Evolutionary conservation across 345 rosid genomes (phyloP).

Genomic region (Populus deltoides): DNA sequence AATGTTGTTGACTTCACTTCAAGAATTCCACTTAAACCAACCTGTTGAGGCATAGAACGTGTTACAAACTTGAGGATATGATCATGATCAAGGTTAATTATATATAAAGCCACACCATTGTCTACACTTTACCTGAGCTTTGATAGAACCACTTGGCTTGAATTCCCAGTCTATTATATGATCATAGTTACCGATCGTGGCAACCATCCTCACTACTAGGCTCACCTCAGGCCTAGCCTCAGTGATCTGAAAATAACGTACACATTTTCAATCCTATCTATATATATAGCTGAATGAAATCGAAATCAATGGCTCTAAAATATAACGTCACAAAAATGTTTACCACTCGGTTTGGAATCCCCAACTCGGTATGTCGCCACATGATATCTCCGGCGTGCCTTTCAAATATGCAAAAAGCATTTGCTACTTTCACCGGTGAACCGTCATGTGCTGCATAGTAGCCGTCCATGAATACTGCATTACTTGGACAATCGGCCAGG

Average conservation of each 20-base stretch:
- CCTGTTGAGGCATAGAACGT: constrained; percentile 18
- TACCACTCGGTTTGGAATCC: constrained; percentile 22
- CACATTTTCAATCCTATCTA: neutral
- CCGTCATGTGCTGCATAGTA: constrained; percentile 45
- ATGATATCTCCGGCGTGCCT: constrained; percentile 49
- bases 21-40: constrained; percentile 49
- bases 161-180: constrained; percentile 28
- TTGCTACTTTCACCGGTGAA: constrained; percentile 24
- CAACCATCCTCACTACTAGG: constrained; percentile 52
- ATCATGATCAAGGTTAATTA: no score
- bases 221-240: constrained; percentile 55
- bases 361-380: constrained; percentile 44
- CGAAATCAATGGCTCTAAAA: no score
- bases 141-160: constrained; percentile 47
- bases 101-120: no score
- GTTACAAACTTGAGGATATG: no score
- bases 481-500: constrained; percentile 45
- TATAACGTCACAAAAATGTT: neutral
- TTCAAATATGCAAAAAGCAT: constrained; percentile 52
- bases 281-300: neutral
- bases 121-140: constrained; percentile 12
- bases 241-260: constrained; percentile 28
- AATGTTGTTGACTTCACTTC: constrained; percentile 38
- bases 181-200: constrained; percentile 33
- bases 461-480: constrained; percentile 47